Conservation (phyloP, 2,329 filamentous ascomycete species). For the Pezicula rhizophila region DNA sequence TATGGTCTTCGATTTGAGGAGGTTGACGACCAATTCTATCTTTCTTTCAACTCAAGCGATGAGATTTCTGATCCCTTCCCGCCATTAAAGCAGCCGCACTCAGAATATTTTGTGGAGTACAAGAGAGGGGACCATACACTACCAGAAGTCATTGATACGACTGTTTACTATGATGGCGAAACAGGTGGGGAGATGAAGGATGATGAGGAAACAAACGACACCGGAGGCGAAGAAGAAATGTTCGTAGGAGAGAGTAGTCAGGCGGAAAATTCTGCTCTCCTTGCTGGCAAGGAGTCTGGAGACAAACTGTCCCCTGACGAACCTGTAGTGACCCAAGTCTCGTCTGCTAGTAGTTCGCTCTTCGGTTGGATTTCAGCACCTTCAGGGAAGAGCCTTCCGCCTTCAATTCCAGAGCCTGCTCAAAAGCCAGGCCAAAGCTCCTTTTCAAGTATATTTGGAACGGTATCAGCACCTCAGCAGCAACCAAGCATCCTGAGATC, state of each 20-base stretch:
- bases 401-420: neutral
- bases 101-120: constrained; percentile 49
- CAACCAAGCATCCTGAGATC: too few species aligned
- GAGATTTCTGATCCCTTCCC: constrained; percentile 34
- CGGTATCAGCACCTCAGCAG: neutral
- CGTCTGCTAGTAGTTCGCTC: neutral
- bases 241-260: constrained; percentile 19
- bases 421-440: neutral
- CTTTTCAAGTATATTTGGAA: neutral
- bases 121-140: constrained; percentile 50
- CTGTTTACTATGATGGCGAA: constrained; percentile 38
- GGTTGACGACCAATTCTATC: constrained; percentile 28
- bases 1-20: constrained; percentile 48
- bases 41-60: constrained; percentile 23
- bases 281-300: neutral
- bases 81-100: constrained; percentile 50
- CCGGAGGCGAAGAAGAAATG: constrained; percentile 14
- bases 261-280: neutral
- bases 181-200: neutral
- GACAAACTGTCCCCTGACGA: neutral
- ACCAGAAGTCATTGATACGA: constrained; percentile 49
- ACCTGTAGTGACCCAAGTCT: neutral
- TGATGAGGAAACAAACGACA: constrained; percentile 25
- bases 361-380: neutral
- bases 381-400: neutral